These are phyloP conservation scores for Stromatinia cepivora DNA, from an alignment of 2,329 filamentous ascomycete species.

Conservation along the genomic window DNA sequence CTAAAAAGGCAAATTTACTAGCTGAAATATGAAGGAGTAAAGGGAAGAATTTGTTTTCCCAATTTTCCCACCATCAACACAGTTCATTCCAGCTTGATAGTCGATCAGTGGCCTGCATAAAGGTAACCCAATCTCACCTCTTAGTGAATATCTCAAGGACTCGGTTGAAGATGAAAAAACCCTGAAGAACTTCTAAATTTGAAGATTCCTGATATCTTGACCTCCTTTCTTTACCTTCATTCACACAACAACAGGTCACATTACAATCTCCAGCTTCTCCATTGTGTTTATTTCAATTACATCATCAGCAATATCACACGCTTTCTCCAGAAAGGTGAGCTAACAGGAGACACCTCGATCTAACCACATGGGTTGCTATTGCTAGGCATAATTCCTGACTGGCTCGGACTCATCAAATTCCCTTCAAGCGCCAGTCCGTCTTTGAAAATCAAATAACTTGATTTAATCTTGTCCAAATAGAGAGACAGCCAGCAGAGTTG, in stretches of 20 bases:
- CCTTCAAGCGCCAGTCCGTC: too few relatives aligned
- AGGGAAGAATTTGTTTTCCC: background rate
- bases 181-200: background rate
- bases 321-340: background rate
- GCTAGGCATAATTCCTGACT: too few relatives aligned
- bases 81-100: background rate
- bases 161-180: fast-evolving
- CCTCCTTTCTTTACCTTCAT: background rate
- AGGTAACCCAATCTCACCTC: background rate
- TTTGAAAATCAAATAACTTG: too few relatives aligned
- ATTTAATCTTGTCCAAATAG: too few relatives aligned
- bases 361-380: too few relatives aligned
- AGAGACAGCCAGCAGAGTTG: too few relatives aligned
- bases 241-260: background rate
- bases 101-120: too few relatives aligned
- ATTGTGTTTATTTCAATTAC: background rate
- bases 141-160: background rate
- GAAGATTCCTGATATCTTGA: background rate
- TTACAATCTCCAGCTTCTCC: background rate
- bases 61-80: background rate
- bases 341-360: too few relatives aligned
- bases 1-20: background rate
- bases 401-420: background rate
- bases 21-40: background rate
- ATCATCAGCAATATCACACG: background rate